These are phyloP conservation scores for Xylariaceae sp. DNA, from an alignment of 2,329 filamentous ascomycete genomes.

Conservation along the genomic window DNA sequence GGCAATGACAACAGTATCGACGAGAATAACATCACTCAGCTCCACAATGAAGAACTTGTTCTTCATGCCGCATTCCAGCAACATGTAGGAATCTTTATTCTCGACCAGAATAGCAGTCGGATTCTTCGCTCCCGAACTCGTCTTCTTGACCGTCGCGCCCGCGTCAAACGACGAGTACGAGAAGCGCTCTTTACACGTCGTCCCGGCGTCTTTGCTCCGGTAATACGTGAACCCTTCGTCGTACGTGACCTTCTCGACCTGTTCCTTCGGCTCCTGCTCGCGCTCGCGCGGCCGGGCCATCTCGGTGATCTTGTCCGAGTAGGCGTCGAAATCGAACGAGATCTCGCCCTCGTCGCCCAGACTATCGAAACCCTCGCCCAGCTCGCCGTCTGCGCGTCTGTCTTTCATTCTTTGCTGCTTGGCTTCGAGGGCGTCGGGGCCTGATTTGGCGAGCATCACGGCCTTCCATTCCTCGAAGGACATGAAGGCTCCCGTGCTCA, in stretches of 20 bases:
- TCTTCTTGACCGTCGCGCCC: constrained; percentile 87
- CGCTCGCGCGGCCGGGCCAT: constrained; percentile 30
- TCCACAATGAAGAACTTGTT: constrained; percentile 96
- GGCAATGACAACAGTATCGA: constrained; percentile 93
- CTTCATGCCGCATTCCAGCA: constrained; percentile 77
- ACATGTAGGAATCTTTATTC: constrained; percentile 98
- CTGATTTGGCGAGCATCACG: constrained; percentile 79
- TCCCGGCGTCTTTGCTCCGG: constrained; percentile 87
- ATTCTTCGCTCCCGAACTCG: constrained; percentile 79
- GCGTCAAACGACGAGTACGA: constrained; percentile 98
- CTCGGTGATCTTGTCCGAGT: constrained; percentile 43
- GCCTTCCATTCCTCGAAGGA: constrained; percentile 99
- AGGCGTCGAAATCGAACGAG: constrained; percentile 48
- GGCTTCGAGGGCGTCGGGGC: constrained; percentile 65
- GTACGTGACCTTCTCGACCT: constrained; percentile 41
- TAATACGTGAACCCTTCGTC: constrained; percentile 49
- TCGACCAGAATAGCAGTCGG: constrained; percentile 84
- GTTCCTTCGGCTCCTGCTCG: constrained; percentile 28
- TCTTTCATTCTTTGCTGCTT: constrained; percentile 55
- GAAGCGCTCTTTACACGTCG: constrained; percentile 95
- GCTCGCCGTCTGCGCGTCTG: constrained; percentile 44
- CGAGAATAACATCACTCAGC: constrained; percentile 76
- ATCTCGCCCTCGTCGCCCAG: constrained; percentile 88
- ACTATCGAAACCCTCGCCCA: constrained; percentile 64
- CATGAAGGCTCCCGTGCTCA: constrained; percentile 64